Evolutionary conservation across 768 basidiomycete species (phyloP), one percentile per base, ranked within the genome.

Genomic region (Lentinula sp.): DNA sequence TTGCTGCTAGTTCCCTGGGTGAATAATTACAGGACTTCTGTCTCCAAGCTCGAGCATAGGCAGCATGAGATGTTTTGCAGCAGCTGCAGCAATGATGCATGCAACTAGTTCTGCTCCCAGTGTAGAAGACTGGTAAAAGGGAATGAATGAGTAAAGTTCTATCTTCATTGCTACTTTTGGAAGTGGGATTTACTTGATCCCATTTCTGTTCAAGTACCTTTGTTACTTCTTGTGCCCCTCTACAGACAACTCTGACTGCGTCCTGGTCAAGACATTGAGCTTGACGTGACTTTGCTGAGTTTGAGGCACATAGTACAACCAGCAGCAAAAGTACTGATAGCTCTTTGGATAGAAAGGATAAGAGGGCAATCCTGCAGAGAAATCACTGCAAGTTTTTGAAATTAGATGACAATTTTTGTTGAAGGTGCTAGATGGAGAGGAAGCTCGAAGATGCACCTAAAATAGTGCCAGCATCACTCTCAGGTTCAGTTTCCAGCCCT

Each of bases 301-400:
- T 92, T 91, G 66, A 91, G 50, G 8, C 85, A 77, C 0, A 78
- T 81, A n/a, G 84, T 79, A 66, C 86, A 88, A 0, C 90, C 91
- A 0, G 89, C 88, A 0, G 88, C 78, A 53, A 93, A 87, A 1
- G 90, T 90, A 5, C 89, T 89, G 54, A 81, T 76, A 20, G 87
- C 72, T 3, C 88, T 87, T 42, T 80, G 79, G 6, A 88, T 56
- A 67, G 72, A 75, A 36, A 87, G 76, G 9, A 83, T 72, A 55
- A 84, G 66, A 0, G 87, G 87, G 65, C 83, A 88, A 66, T 88
- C 88, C 85, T 85, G 87, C 2, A 85, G 85, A n/a, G 36, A 56
- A 20, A 39, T 43, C 9, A 54, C 52, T 36, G n/a, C n/a, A 16
- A 54, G 20, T 16, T 39, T 37, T 13, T 13, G n/a, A 13, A n/a